Base-by-base conservation (phyloP, 2,329 filamentous ascomycete genomes). In the Fusarium virguliforme region DNA sequence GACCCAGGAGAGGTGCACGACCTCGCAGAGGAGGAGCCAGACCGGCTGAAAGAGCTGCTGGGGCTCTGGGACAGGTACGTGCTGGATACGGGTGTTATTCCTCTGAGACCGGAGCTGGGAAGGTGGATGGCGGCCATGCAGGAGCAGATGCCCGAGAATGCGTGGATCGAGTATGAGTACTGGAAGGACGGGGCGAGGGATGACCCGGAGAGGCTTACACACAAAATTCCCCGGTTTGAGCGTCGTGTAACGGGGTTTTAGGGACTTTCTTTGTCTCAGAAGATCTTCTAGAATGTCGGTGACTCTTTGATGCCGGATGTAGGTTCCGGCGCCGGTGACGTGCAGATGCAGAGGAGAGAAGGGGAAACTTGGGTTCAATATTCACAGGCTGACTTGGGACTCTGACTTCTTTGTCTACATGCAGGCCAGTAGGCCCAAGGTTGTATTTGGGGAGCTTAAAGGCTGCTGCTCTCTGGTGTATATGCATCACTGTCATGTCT, bases 141-240 rank as follows among this genome's bases (percentile, higher is more conserved):
- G 77, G 88, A 86, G 65, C 88, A 90, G 82, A 90, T 90, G 88
- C 86, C 86, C 1, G 88, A 91, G 77, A 88, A 90, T 74, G 87
- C 85, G 7, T 90, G 88, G 88, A 90, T 90, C 79, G 88, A 90
- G 79, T 90, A 89, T 76, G 87, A 90, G 77, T 90, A 90, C 70
- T 91, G 88, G 88, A 81, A 82, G 51, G 76, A 81, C 4, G 79
- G 80, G 2, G 81, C 81, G 1, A 73, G 79, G 22, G 84, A 87
- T 50, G 81, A 84, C 18, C 83, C 83, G 5, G 76, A 80, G 54
- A 84, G 81, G 73, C 87, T 73, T 37, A 74, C 66, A 1, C 70
- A 54, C 65, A 38, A 61, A 18, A 62, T 73, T 12, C 73, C 73
- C 6, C 53, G 64, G 18, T 73, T 73, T 51, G 64, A 74, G 34